Conservation (phyloP, 2,329 filamentous ascomycete genomes). For the Anisogramma anomala region DNA sequence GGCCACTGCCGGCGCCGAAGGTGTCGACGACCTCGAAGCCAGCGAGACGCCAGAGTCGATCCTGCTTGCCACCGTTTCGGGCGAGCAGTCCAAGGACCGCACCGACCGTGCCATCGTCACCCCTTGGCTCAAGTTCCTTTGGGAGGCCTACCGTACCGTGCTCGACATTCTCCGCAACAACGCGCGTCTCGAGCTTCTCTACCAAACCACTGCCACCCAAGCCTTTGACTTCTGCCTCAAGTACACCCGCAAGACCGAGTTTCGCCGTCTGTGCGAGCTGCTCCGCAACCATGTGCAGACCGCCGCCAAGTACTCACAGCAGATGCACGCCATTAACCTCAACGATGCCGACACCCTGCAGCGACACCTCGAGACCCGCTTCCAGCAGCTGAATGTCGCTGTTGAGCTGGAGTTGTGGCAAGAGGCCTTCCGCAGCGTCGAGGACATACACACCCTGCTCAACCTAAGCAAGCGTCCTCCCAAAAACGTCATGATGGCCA, state of each 20-base stretch:
- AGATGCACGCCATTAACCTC: slow-evolving; percentile 99
- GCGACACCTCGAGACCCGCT: slow-evolving; percentile 92
- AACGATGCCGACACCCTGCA: slow-evolving; percentile 96
- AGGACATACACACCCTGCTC: slow-evolving; percentile 95
- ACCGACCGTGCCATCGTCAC: slow-evolving; percentile 97
- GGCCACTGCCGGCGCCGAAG: slow-evolving; percentile 57
- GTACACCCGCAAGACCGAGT: slow-evolving; percentile 98
- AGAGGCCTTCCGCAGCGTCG: slow-evolving; percentile 97
- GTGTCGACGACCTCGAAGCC: slow-evolving; percentile 89
- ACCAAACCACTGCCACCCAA: slow-evolving; percentile 95
- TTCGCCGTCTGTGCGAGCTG: slow-evolving; percentile 94
- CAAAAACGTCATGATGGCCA: slow-evolving; percentile 99
- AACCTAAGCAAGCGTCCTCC: slow-evolving; percentile 95
- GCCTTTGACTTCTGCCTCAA: slow-evolving; percentile 98
- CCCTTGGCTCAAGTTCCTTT: slow-evolving; percentile 97
- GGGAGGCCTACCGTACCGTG: slow-evolving; percentile 98
- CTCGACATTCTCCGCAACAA: slow-evolving; percentile 99
- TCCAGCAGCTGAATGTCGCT: slow-evolving; percentile 95
- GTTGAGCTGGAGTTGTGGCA: slow-evolving; percentile 98
- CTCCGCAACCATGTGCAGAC: slow-evolving; percentile 98
- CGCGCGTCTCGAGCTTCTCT: slow-evolving; percentile 91
- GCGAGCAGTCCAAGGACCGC: slow-evolving; percentile 92
- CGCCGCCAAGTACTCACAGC: slow-evolving; percentile 94
- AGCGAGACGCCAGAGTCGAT: slow-evolving; percentile 97
- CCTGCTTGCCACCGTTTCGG: slow-evolving; percentile 91